phyloP scores from a whole-genome alignment of 148 eudicot genomes.

The Heliosperma pusillum region DNA sequence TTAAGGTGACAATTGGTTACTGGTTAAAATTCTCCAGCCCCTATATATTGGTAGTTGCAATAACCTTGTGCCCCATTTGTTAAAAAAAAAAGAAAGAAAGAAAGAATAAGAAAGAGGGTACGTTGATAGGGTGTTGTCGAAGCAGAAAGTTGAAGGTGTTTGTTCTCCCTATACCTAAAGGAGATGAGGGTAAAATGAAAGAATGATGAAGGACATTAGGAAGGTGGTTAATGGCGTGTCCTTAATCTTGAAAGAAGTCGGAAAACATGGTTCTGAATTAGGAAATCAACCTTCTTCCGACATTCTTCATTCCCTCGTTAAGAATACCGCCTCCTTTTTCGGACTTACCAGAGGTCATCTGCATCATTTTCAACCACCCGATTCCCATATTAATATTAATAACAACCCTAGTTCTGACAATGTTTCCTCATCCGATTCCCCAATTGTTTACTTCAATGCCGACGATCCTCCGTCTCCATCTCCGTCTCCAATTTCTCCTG shows the following conservation, averaged over 20 bases:
- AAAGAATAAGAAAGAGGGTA: neutral
- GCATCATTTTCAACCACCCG: constrained; percentile 20
- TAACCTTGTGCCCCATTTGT: too few species aligned
- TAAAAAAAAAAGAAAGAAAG: neutral
- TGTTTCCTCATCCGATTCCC: neutral
- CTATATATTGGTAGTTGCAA: too few species aligned
- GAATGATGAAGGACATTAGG: constrained; percentile 39
- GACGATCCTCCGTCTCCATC: neutral
- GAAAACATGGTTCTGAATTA: constrained; percentile 21
- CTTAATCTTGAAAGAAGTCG: constrained; percentile 57
- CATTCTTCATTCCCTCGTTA: constrained; percentile 40
- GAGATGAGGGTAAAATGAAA: neutral
- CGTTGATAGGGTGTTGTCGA: too few species aligned
- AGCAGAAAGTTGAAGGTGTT: too few species aligned
- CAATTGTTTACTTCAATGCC: constrained; percentile 36
- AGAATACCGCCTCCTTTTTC: constrained; percentile 45
- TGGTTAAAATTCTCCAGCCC: too few species aligned
- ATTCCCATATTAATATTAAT: neutral
- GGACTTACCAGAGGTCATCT: constrained; percentile 77
- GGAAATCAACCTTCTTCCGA: constrained; percentile 16
- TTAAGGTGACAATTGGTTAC: too few species aligned
- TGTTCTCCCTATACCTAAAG: too few species aligned
- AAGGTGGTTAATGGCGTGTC: constrained; percentile 63
- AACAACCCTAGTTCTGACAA: neutral
- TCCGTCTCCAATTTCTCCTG: neutral